These are phyloP conservation scores for Pleurotus citrinopileatus DNA, from an alignment of 768 basidiomycete species.

Conservation along the genomic window DNA sequence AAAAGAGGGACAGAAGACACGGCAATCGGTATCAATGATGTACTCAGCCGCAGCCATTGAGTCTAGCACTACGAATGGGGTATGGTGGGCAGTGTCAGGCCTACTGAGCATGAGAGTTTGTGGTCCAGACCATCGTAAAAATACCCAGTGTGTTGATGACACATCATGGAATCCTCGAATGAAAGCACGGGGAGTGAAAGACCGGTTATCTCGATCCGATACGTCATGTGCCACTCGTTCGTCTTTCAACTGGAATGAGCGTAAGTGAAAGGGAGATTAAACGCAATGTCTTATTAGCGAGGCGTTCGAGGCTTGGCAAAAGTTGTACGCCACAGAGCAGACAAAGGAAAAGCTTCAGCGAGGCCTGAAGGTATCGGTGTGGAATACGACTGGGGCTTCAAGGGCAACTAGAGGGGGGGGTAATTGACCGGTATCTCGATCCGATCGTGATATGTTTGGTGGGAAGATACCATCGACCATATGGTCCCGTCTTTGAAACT, in stretches of 20 bases:
- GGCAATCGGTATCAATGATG: not conserved
- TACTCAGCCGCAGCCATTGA: not conserved
- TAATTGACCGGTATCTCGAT: slow-evolving; percentile 11
- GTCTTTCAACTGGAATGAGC: not conserved
- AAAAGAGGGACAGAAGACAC: not conserved
- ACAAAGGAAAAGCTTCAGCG: too few relatives aligned
- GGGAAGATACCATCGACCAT: slow-evolving; percentile 10
- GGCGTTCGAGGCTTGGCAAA: too few relatives aligned
- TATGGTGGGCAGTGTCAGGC: not conserved
- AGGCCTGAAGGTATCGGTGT: too few relatives aligned
- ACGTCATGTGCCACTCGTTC: not conserved
- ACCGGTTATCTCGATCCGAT: slow-evolving; percentile 11
- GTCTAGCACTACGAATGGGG: not conserved
- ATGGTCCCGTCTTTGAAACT: not conserved
- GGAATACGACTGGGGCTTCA: too few relatives aligned
- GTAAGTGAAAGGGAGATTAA: not conserved
- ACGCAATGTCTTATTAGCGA: too few relatives aligned
- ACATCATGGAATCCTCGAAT: not conserved
- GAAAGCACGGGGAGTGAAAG: slow-evolving; percentile 3
- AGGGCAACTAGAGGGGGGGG: not conserved
- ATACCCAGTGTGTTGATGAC: not conserved
- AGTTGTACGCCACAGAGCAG: too few relatives aligned
- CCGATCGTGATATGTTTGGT: slow-evolving; percentile 5
- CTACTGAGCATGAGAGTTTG: not conserved
- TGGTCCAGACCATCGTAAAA: not conserved